Evolutionary conservation across 768 basidiomycete genomes (phyloP), one percentile per base, ranked within the genome.

Genomic region (Agrocybe pediades): DNA sequence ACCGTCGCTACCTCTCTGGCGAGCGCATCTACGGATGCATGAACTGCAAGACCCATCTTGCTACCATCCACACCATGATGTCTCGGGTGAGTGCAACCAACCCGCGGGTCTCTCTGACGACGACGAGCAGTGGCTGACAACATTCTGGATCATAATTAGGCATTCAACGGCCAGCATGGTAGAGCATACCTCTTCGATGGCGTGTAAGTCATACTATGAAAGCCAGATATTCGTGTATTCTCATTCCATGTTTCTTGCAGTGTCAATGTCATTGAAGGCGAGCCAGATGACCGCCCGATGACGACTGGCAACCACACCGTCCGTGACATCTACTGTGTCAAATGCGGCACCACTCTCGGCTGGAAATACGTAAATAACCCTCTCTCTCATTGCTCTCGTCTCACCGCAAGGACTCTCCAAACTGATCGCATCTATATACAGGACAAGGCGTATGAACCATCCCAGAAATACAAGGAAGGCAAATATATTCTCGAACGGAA

Each of bases 381-480:
- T 49, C 39, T 29, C n/a, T 41, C 23, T 36, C 19, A 29, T 39
- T 33, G 40, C 45, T 41, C 46, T 13, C 26, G 21, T 26, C 36
- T 11, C 23, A 36, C 43, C 25, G 46, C 41, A 16, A 17, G 29
- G 39, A n/a, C 55, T 58, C 54, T 46, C 41, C 30, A 17, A 16
- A 43, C 49, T 60, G 41, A 54, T 27, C 47, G n/a, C 43, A 46
- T 17, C 46, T 45, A n/a, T 39, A 24, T 42, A 41, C 64, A 97
- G 96, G 96, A 97, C 70, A 85, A 85, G 52, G 96, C 96, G 15
- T 97, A 86, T 67, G 95, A 98, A 66, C 67, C 79, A 9, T 81
- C 86, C 7, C 95, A 99, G 81, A 92, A 89, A 71, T 99, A 98
- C 80, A 99, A 99, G 68, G 96, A 99, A 76, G 94, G 95, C 67